Evolutionary conservation across 2,329 filamentous ascomycete species (phyloP).

Genomic region (Trichoderma sp.): DNA sequence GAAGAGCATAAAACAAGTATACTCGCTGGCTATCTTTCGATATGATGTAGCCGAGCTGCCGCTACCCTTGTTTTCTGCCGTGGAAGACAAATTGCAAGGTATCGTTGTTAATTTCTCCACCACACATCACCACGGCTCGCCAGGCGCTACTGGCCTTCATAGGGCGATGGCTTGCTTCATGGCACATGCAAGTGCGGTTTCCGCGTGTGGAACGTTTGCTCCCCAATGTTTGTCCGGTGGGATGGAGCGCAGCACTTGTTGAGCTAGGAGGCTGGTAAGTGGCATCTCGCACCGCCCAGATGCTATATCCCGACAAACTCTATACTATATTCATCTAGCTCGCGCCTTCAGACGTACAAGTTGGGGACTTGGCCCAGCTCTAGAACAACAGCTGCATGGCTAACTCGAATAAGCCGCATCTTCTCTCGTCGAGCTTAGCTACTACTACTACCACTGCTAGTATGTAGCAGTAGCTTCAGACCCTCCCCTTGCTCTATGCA

Average conservation of each 20-base stretch:
- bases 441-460: no score
- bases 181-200: slow-evolving; percentile 7
- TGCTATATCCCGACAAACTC: slow-evolving; percentile 18
- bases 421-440: neutral
- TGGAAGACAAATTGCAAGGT: neutral
- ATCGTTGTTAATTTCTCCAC: slow-evolving; percentile 7
- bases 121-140: neutral
- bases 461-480: neutral
- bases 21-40: neutral
- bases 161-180: slow-evolving; percentile 20
- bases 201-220: slow-evolving; percentile 10
- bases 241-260: slow-evolving; percentile 1
- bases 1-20: neutral
- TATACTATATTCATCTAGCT: slow-evolving; percentile 21
- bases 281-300: slow-evolving; percentile 20
- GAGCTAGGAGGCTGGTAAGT: neutral
- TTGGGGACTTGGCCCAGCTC: neutral
- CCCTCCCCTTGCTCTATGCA: neutral
- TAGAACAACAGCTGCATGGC: neutral
- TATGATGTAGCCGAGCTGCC: slow-evolving; percentile 21
- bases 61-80: slow-evolving; percentile 15
- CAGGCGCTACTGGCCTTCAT: neutral
- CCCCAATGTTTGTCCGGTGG: neutral
- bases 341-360: neutral
- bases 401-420: neutral